Evolutionary conservation across 495 filamentous ascomycete species (phyloP).

Genomic region (Astrothelium macrocarpum): DNA sequence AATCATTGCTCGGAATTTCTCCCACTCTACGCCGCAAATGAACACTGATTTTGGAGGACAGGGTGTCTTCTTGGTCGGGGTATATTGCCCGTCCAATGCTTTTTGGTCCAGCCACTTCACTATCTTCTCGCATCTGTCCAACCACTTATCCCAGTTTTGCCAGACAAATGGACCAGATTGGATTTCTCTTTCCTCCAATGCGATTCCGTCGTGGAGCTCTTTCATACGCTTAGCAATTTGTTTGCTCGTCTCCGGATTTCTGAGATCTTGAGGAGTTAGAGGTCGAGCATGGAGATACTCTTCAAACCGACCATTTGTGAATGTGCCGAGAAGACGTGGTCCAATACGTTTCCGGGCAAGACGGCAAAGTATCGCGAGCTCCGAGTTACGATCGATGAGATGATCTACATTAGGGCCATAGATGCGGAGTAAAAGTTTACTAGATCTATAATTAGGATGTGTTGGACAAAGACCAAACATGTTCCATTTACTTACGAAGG

Average conservation of each 20-base stretch:
- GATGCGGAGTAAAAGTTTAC: slow-evolving; percentile 80
- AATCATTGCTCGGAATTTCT: slow-evolving; percentile 61
- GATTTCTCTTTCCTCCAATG: slow-evolving; percentile 67
- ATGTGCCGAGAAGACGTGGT: slow-evolving; percentile 85
- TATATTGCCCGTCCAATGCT: slow-evolving; percentile 40
- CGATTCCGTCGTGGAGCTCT: slow-evolving; percentile 89
- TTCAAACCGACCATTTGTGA: slow-evolving; percentile 93
- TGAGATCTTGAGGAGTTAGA: slow-evolving; percentile 66
- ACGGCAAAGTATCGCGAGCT: slow-evolving; percentile 76
- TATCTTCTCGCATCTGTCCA: slow-evolving; percentile 65
- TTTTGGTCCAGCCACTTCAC: slow-evolving; percentile 68
- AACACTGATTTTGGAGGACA: slow-evolving; percentile 49
- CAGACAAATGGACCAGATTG: slow-evolving; percentile 73
- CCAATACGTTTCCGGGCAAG: slow-evolving; percentile 88
- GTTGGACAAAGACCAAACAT: background rate
- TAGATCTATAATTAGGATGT: slow-evolving; percentile 21
- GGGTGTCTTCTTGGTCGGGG: slow-evolving; percentile 25
- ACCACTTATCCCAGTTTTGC: slow-evolving; percentile 94
- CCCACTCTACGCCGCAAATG: slow-evolving; percentile 81
- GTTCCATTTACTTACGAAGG: slow-evolving; percentile 35
- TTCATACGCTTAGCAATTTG: slow-evolving; percentile 98
- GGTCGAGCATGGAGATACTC: slow-evolving; percentile 78
- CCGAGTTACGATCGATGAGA: slow-evolving; percentile 85
- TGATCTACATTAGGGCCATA: slow-evolving; percentile 96
- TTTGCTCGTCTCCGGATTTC: slow-evolving; percentile 69